phyloP scores from a whole-genome alignment of 164 flowering plant genomes.

The Echeveria elegans region DNA sequence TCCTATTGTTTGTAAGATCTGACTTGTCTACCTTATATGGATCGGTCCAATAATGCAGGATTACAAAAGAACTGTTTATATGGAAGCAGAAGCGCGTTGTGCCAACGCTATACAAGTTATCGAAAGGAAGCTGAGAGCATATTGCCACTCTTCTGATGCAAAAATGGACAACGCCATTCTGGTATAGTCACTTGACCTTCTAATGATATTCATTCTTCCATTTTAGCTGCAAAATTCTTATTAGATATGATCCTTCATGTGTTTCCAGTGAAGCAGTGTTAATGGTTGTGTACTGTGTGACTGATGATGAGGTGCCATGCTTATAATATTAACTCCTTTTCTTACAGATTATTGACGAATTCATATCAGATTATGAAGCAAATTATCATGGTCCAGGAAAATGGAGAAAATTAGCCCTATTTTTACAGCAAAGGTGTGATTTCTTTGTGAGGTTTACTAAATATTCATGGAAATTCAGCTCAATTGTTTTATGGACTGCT shows the following conservation, averaged over 20 bases:
- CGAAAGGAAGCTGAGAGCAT: slow-evolving; percentile 81
- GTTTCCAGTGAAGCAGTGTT: too few species aligned
- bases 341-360: slow-evolving; percentile 71
- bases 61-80: slow-evolving; percentile 64
- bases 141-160: slow-evolving; percentile 78
- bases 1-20: background rate
- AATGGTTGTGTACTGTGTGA: background rate
- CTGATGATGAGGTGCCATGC: background rate
- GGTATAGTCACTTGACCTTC: slow-evolving; percentile 23
- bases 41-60: slow-evolving; percentile 49
- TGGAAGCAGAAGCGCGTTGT: slow-evolving; percentile 76
- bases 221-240: too few species aligned
- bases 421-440: slow-evolving; percentile 74
- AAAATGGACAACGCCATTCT: slow-evolving; percentile 62
- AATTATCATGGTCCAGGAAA: slow-evolving; percentile 86
- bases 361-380: slow-evolving; percentile 68
- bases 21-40: too few species aligned
- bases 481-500: background rate
- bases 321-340: background rate
- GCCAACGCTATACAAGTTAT: slow-evolving; percentile 62
- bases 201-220: too few species aligned
- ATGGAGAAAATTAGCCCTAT: slow-evolving; percentile 66
- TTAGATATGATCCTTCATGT: too few species aligned
- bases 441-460: background rate
- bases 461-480: background rate